Percentiles rank a stretch among this genome's conserved stretches.
These are phyloP conservation scores for Pseudogymnoascus destructans DNA, from an alignment of 2,329 filamentous ascomycete species.

Conservation along the genomic window DNA sequence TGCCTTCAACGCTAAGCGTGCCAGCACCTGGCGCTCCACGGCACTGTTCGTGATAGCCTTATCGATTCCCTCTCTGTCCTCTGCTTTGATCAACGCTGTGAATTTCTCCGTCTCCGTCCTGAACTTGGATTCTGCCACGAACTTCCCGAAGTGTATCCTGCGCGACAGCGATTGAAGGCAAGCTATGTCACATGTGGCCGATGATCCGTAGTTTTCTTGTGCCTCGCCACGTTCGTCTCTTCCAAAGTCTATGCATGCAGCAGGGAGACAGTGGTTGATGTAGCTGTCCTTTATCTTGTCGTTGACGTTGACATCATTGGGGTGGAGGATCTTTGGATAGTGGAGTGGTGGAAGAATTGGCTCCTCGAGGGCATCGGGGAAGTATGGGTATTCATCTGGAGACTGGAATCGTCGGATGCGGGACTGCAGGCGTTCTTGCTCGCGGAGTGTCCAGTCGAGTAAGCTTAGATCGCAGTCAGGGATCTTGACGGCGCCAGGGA, in stretches of 20 bases:
- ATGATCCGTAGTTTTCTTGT: conserved; percentile 89
- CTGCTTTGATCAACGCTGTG: conserved; percentile 66
- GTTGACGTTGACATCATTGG: conserved; percentile 86
- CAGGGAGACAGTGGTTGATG: conserved; percentile 67
- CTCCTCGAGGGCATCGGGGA: conserved; percentile 62
- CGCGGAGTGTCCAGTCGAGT: conserved; percentile 83
- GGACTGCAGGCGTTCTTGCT: conserved; percentile 85
- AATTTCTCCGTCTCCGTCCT: conserved; percentile 68
- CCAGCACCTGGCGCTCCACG: conserved; percentile 85
- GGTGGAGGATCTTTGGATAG: conserved; percentile 79
- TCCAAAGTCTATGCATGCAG: conserved; percentile 66
- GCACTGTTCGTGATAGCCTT: conserved; percentile 79
- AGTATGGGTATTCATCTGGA: conserved; percentile 96
- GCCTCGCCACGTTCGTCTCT: conserved; percentile 68
- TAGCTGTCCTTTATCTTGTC: conserved; percentile 76
- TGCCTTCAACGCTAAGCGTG: conserved; percentile 75
- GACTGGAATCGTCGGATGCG: conserved; percentile 89
- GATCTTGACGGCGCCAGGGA: conserved; percentile 64
- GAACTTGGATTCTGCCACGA: conserved; percentile 95
- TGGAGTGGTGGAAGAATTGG: conserved; percentile 78
- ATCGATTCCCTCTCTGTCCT: conserved; percentile 69
- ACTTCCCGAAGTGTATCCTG: conserved; percentile 95
- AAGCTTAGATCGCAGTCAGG: conserved; percentile 64
- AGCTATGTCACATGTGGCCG: conserved; percentile 80
- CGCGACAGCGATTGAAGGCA: conserved; percentile 82